Base-by-base conservation (phyloP, 2,329 filamentous ascomycete genomes). In the Nemania sp. region DNA sequence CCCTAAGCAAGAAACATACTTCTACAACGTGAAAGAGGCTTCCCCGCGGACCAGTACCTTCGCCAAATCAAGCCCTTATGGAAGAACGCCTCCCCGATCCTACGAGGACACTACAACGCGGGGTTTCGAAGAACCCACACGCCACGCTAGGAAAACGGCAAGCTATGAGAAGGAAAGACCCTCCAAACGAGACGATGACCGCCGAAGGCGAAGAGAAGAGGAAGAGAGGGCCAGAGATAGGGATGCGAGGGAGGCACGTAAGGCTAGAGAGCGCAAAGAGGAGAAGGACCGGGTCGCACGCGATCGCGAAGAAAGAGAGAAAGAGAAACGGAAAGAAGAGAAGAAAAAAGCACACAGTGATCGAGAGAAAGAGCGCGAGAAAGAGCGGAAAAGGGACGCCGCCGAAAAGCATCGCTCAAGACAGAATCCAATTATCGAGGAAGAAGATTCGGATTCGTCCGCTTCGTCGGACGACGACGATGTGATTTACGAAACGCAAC, bases 1-100 rank as follows among this genome's bases (percentile, higher is more conserved):
- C n/a, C 68, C 78, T 11, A 62, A 54, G 63, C 67, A 48, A 61
- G 66, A 65, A 54, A 61, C 62, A 67, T 54, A 54, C 64, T 72
- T 48, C 72, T 76, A 64, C 65, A 76, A 83, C 41, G 72, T 84
- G 37, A 74, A 75, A 57, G 79, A 78, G 3, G 75, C 79, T 12
- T 80, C 83, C 49, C 79, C 78, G 34, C 71, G 75, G 47, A 49
- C 76, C 5, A 68, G 72, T 9, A 68, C 74, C 1, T 78, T 75
- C 65, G 50, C 61, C 12, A 64, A 75, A 72, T 62, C 66, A 62
- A 19, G 63, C 65, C 33, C 70, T 63, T 57, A 69, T 70, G 58
- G n/a, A 65, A 72, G 49, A 64, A 69, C 54, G 2, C 60, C 71
- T 0, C 68, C 75, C 11, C 66, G 69, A 15, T 79, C 78, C 7